phyloP scores from a whole-genome alignment of 139 green algal species.

The Chlorella vulgaris region DNA sequence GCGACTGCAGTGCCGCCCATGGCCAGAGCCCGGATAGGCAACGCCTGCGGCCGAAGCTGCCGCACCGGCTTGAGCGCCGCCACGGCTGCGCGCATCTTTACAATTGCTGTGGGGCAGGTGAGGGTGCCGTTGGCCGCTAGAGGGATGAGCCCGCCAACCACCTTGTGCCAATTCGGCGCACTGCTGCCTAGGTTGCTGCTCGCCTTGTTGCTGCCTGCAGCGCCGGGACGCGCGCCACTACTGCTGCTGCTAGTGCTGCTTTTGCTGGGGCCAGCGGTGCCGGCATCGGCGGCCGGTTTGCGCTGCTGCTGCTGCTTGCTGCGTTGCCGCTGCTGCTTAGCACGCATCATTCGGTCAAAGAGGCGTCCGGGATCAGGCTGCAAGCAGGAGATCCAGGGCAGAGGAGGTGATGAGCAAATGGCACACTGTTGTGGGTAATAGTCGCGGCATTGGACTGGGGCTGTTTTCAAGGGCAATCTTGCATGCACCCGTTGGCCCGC shows the following conservation, averaged over 20 bases:
- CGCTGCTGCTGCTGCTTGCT: slow-evolving; percentile 21
- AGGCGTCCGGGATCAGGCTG: slow-evolving; percentile 34
- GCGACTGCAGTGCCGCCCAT: slow-evolving; percentile 59
- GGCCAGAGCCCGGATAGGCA: slow-evolving; percentile 24
- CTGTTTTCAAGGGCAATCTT: too few relatives aligned
- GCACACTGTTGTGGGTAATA: too few relatives aligned
- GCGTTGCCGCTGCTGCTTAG: slow-evolving; percentile 17
- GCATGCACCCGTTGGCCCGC: too few relatives aligned
- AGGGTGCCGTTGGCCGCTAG: slow-evolving; percentile 56
- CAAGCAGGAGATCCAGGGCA: background rate
- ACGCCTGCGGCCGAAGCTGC: slow-evolving; percentile 70
- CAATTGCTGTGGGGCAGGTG: slow-evolving; percentile 74
- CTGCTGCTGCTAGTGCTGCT: background rate
- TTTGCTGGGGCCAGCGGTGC: background rate
- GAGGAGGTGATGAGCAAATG: background rate
- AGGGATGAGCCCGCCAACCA: slow-evolving; percentile 62
- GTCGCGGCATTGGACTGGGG: too few relatives aligned
- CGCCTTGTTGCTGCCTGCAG: background rate
- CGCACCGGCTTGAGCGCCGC: slow-evolving; percentile 66
- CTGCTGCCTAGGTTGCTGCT: too few relatives aligned
- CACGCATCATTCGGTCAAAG: slow-evolving; percentile 3
- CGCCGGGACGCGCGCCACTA: background rate
- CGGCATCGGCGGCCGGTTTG: slow-evolving; percentile 1
- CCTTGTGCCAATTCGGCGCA: background rate
- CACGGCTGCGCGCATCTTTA: slow-evolving; percentile 74